These are phyloP conservation scores for Castanea mollissima DNA, from an alignment of 306 rosid species.

Conservation along the genomic window DNA sequence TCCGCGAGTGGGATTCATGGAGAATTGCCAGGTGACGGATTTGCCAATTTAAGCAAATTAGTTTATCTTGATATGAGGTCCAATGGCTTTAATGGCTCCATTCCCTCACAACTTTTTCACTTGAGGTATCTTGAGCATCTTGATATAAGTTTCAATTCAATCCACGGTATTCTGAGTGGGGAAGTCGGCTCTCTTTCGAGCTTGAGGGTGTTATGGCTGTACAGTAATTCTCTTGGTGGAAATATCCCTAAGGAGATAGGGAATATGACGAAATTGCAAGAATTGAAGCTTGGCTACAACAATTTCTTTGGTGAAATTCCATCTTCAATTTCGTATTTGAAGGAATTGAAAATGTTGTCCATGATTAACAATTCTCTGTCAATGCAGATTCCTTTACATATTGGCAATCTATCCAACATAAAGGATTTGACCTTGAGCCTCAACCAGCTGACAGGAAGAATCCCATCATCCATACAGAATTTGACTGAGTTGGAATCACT, in stretches of 20 bases:
- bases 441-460: conserved; percentile 25
- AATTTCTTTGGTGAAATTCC: conserved; percentile 7
- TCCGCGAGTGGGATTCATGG: conserved; percentile 4
- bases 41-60: conserved; percentile 24
- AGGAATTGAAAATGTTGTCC: background rate
- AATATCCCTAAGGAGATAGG: conserved; percentile 15
- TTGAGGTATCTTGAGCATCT: no score
- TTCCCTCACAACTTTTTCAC: no score
- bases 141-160: no score
- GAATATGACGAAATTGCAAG: background rate
- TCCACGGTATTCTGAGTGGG: background rate
- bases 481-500: conserved; percentile 1
- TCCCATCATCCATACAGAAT: conserved; percentile 23
- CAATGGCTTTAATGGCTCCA: no score
- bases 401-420: conserved; percentile 24
- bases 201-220: accelerated
- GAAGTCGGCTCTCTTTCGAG: no score
- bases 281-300: conserved; percentile 5
- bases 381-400: conserved; percentile 15
- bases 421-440: conserved; percentile 13
- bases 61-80: conserved; percentile 15
- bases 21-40: conserved; percentile 4
- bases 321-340: background rate
- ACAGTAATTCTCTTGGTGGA: conserved; percentile 10
- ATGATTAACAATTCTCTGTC: conserved; percentile 3